A percentile compares a stretch with the other conserved stretches of the same genome.
Conservation (phyloP, 1,139 yeast genomes). For the Suhomyces yuchorum region DNA sequence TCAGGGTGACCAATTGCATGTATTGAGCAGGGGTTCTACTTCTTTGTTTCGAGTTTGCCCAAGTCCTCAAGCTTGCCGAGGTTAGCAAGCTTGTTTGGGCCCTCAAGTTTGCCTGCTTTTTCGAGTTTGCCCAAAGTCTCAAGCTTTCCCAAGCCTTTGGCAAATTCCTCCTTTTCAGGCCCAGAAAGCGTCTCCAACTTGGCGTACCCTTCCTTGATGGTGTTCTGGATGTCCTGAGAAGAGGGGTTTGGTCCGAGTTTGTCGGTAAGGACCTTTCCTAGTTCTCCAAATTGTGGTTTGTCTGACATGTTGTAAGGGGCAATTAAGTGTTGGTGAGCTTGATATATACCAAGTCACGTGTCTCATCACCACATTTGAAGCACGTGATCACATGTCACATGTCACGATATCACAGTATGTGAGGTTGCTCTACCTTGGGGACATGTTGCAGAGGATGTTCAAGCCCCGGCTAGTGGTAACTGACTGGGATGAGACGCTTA, state of each 20-base stretch:
- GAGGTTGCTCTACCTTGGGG: no score
- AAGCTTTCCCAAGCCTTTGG: constrained; percentile 16
- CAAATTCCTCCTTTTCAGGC: constrained; percentile 14
- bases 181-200: constrained; percentile 15
- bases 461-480: constrained; percentile 33
- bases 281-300: constrained; percentile 26
- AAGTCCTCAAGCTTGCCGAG: neutral
- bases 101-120: constrained; percentile 4
- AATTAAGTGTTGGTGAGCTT: neutral
- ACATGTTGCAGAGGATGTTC: constrained; percentile 1
- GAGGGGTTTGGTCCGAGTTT: constrained; percentile 16
- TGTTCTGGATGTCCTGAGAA: constrained; percentile 11
- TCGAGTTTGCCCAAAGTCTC: constrained; percentile 14
- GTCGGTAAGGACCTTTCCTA: constrained; percentile 24
- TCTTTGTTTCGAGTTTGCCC: constrained; percentile 16
- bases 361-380: no score
- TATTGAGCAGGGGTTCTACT: neutral
- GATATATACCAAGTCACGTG: no score
- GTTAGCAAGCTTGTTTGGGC: neutral
- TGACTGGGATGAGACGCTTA: constrained; percentile 78
- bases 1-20: neutral
- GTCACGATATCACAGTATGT: neutral
- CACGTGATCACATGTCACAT: constrained; percentile 1
- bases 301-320: constrained; percentile 8
- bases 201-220: constrained; percentile 16